Evolutionary conservation across 495 filamentous ascomycete species (phyloP), one percentile per base, ranked within the genome.

Genomic region (Tetracladium marchalianum): DNA sequence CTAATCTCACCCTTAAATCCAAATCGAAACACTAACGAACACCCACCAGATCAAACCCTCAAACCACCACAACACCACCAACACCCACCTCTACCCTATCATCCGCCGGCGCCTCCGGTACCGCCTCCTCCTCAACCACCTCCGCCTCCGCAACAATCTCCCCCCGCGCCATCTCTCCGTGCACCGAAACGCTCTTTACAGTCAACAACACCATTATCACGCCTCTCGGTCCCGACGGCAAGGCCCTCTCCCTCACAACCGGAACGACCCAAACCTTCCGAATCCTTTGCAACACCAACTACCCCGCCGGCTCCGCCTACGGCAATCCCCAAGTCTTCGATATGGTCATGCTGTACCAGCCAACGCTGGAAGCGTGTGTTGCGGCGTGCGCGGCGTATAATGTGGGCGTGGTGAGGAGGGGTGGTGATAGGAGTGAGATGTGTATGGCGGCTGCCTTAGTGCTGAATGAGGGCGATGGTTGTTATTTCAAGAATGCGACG

Each of bases 401-500:
- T 32, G 22, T 46, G 13, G 22, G 22, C 3, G 22, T 27, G 3
- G 22, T 27, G 22, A 27, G 22, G 22, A 27, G 22, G 22, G 22
- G 22, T 27, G 57, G 52, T 16, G 59, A 57, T 42, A 44, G 43
- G 15, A 24, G 39, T 31, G 33, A 34, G 7, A 15, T 31, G 13
- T 38, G 44, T 11, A 27, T 35, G 2, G 43, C 19, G 4, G 13
- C 39, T 38, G 8, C 46, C 39, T 33, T 53, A 43, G 12, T 54
- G 45, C 27, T 11, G 2, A 24, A 49, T 47, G 31, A 46, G 33
- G 50, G 54, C 8, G 50, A 46, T 0, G 63, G 58, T 32, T 67
- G 63, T 45, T 66, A 61, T 35, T 41, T 67, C 44, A 67, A 67
- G 49, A 67, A 64, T 22, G 60, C 46, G 2, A 66, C 65, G 9